Base-by-base conservation (phyloP, 2,329 filamentous ascomycete genomes). In the Chaetomium olivaceum region DNA sequence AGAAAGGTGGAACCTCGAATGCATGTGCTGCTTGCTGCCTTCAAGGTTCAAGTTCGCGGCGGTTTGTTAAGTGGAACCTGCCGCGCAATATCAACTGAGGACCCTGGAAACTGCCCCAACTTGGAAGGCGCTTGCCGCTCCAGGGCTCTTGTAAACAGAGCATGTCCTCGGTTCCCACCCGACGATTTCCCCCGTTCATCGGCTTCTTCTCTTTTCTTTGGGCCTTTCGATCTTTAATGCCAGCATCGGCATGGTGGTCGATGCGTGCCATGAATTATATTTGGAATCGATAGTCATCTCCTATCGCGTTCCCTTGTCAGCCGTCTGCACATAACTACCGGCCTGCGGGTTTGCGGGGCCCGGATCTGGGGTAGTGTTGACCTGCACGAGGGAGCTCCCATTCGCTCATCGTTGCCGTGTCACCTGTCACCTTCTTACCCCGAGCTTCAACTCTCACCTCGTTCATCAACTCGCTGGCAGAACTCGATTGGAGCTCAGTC, bases 101-200 rank as follows among this genome's bases (percentile, higher is more conserved):
- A 60, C 57, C 62, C 50, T 51, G 56, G 56, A 58, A 31, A 58
- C 31, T 16, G 62, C 25, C 33, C 57, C 33, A 56, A 54, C 33
- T 36, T 7, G 36, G 57, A 61, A 39, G 39, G 62, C 62, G 48
- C 62, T 52, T 64, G 46, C 62, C 62, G 33, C 7, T n/a, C n/a
- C n/a, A n/a, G n/a, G n/a, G n/a, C n/a, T 64, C 56, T 46, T 48
- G 62, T 64, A 52, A 54, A 59, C 27, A 61, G 55, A 36, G 25
- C 27, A 39, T 52, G n/a, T 12, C 25, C 21, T 21, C 33, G 29
- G 31, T 36, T 55, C 21, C 19, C 23, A 25, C 25, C 23, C 46
- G 25, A 33, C 31, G 39, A 50, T 62, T 39, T 58, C 52, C 43
- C 21, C 43, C n/a, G 6, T 43, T 61, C 25, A 12, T 16, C 23